phyloP scores from a whole-genome alignment of 352 stramenopile genomes.

The Phytopythium aichiense region DNA sequence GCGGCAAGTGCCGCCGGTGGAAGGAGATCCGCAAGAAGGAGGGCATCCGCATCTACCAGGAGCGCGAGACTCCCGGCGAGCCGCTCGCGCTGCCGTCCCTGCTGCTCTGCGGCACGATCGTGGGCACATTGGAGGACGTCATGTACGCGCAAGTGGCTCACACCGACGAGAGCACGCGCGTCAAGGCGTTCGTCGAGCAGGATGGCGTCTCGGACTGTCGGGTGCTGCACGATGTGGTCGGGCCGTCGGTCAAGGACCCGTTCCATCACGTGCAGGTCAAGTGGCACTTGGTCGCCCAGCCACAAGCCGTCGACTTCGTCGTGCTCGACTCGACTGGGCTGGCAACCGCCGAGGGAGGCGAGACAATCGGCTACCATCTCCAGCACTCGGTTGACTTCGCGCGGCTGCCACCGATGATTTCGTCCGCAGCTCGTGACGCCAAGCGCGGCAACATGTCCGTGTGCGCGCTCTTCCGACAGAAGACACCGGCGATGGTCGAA shows the following conservation, averaged over 20 bases:
- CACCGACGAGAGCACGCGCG: not conserved
- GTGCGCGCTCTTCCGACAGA: conserved; percentile 14
- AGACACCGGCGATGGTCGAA: conserved; percentile 6
- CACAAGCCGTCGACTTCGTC: conserved; percentile 13
- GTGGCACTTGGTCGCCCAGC: conserved; percentile 4
- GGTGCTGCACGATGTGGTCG: conserved; percentile 3
- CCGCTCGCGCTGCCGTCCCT: conserved; percentile 7
- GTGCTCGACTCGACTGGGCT: conserved; percentile 14
- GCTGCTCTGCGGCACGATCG: conserved; percentile 8
- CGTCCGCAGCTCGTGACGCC: not conserved
- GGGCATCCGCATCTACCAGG: conserved; percentile 26
- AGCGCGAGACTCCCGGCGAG: conserved; percentile 15
- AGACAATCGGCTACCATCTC: conserved; percentile 17
- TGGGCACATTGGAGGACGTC: conserved; percentile 10
- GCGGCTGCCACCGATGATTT: conserved; percentile 4
- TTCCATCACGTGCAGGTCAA: conserved; percentile 13
- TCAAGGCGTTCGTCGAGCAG: conserved; percentile 8
- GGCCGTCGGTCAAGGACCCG: conserved; percentile 5
- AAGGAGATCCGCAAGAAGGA: conserved; percentile 25
- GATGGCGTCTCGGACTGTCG: conserved; percentile 4
- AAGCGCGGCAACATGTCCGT: conserved; percentile 11
- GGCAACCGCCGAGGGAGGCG: not conserved
- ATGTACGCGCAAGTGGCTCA: conserved; percentile 7
- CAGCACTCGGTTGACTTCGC: conserved; percentile 14
- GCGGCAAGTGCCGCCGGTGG: conserved; percentile 24